These are phyloP conservation scores for Nakazawaea wyomingensis DNA, from an alignment of 805 yeast genomes.

Conservation along the genomic window DNA sequence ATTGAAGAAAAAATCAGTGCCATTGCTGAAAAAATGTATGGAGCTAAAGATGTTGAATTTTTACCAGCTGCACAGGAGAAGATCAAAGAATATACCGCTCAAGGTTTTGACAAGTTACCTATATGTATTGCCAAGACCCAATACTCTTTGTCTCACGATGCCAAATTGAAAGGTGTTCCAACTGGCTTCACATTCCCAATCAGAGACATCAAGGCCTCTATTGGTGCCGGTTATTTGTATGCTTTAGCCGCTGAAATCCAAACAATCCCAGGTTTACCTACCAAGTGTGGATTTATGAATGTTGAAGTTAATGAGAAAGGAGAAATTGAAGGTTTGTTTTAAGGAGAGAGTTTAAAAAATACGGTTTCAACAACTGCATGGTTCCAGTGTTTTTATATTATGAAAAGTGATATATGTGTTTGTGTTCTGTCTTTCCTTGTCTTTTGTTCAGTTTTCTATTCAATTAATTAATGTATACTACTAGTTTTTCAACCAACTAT, in stretches of 20 bases:
- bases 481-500: not conserved
- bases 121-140: slow-evolving; percentile 97
- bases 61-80: slow-evolving; percentile 76
- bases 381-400: not conserved
- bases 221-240: slow-evolving; percentile 95
- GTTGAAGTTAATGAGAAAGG: slow-evolving; percentile 90
- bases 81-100: slow-evolving; percentile 74
- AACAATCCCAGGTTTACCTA: slow-evolving; percentile 96
- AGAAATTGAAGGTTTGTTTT: slow-evolving; percentile 89
- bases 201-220: slow-evolving; percentile 88
- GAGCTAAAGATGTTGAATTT: slow-evolving; percentile 81
- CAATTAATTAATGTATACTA: slow-evolving; percentile 1
- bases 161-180: slow-evolving; percentile 91
- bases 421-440: not conserved
- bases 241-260: slow-evolving; percentile 96
- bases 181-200: slow-evolving; percentile 91
- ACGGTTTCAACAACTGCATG: slow-evolving; percentile 1
- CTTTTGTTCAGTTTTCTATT: too few species aligned
- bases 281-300: slow-evolving; percentile 95
- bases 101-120: slow-evolving; percentile 89
- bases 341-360: slow-evolving; percentile 14
- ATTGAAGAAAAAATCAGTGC: slow-evolving; percentile 76
- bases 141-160: slow-evolving; percentile 92
- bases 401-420: not conserved
- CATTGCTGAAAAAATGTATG: slow-evolving; percentile 88